phyloP scores from a whole-genome alignment of 192 early-diverging fungal species.

The Mortierella alpina region DNA sequence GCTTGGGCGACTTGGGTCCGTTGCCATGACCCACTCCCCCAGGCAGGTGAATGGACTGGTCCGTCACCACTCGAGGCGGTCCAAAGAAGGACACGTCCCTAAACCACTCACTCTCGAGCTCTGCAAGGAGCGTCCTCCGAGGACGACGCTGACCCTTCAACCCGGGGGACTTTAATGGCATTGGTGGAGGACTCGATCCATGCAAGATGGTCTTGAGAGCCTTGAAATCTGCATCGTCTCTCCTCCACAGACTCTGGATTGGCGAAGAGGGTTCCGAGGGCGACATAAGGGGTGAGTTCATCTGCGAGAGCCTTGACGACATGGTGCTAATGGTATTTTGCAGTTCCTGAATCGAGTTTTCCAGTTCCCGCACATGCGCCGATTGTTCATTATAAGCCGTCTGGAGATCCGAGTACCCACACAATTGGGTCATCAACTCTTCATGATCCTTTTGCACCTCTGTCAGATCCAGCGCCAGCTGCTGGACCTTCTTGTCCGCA shows the following conservation, averaged over 20 bases:
- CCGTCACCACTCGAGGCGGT: slow-evolving; percentile 16
- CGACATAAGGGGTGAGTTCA: slow-evolving; percentile 48
- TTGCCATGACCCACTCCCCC: slow-evolving; percentile 8
- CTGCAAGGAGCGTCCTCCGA: slow-evolving; percentile 55
- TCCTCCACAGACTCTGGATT: slow-evolving; percentile 31
- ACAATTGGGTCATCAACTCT: slow-evolving; percentile 21
- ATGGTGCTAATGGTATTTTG: slow-evolving; percentile 40
- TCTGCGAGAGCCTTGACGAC: slow-evolving; percentile 42
- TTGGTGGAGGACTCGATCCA: slow-evolving; percentile 22
- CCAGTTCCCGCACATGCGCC: slow-evolving; percentile 34
- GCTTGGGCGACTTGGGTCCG: slow-evolving; percentile 25
- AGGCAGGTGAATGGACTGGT: slow-evolving; percentile 7
- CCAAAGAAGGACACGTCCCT: slow-evolving; percentile 50
- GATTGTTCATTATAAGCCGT: slow-evolving; percentile 24
- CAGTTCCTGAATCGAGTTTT: slow-evolving; percentile 29
- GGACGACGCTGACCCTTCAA: slow-evolving; percentile 32
- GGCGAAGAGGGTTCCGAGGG: slow-evolving; percentile 38
- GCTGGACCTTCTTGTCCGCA: slow-evolving; percentile 31
- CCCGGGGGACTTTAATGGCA: slow-evolving; percentile 35
- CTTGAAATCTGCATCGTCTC: slow-evolving; percentile 43
- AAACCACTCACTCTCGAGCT: slow-evolving; percentile 65
- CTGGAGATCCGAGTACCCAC: slow-evolving; percentile 24
- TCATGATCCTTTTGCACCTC: slow-evolving; percentile 39
- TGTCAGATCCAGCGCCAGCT: slow-evolving; percentile 21
- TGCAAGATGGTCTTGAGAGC: slow-evolving; percentile 50